Evolutionary conservation across 1,284 basidiomycete species (phyloP).

Genomic region (Sutorius eximius): DNA sequence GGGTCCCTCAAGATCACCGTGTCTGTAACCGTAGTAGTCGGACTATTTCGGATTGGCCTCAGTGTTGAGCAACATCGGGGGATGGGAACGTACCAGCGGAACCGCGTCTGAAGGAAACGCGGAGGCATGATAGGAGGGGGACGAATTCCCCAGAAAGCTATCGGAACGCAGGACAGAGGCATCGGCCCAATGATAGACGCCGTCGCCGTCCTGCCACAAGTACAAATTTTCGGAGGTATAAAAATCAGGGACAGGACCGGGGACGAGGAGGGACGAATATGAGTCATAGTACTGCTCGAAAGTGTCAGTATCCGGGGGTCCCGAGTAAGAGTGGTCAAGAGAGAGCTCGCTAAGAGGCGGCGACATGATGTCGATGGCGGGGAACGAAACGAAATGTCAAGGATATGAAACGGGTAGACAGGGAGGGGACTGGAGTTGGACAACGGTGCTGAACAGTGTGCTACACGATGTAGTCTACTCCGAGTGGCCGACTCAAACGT

Average conservation of each 20-base stretch:
- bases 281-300: conserved; percentile 27
- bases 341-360: conserved; percentile 24
- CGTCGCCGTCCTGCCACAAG: conserved; percentile 33
- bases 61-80: conserved; percentile 4
- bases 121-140: conserved; percentile 23
- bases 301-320: conserved; percentile 11
- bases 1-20: conserved; percentile 15
- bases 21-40: conserved; percentile 21
- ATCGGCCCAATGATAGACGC: conserved; percentile 33
- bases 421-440: conserved; percentile 15
- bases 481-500: conserved; percentile 10
- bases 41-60: conserved; percentile 13
- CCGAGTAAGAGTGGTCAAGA: conserved; percentile 22
- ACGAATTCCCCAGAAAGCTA: conserved; percentile 22
- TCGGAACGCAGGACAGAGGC: conserved; percentile 29
- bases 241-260: conserved; percentile 24
- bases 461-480: conserved; percentile 27
- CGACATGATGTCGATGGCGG: conserved; percentile 30
- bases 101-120: conserved; percentile 16
- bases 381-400: conserved; percentile 20
- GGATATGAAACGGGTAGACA: conserved; percentile 26
- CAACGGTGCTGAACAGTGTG: conserved; percentile 10
- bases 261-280: conserved; percentile 22
- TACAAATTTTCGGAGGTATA: conserved; percentile 31
- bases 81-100: conserved; percentile 21